phyloP scores from a whole-genome alignment of 768 basidiomycete species.

The Lentinula edodes region DNA sequence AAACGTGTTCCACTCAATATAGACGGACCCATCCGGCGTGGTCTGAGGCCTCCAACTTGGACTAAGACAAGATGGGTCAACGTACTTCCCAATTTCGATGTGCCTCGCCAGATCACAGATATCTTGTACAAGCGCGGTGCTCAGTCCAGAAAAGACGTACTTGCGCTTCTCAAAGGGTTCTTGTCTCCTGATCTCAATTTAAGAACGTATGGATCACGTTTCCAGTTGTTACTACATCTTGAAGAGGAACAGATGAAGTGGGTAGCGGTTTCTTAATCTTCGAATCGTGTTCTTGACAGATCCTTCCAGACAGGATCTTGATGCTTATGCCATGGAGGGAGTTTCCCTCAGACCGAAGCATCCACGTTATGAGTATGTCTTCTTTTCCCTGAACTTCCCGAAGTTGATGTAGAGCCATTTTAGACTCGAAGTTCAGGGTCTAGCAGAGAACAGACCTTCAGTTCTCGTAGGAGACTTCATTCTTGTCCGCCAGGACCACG shows the following conservation, averaged over 20 bases:
- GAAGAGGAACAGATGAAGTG: constrained; percentile 47
- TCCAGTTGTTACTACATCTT: constrained; percentile 39
- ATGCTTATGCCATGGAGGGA: constrained; percentile 29
- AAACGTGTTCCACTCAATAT: constrained; percentile 19
- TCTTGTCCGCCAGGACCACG: constrained; percentile 21
- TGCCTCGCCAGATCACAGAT: constrained; percentile 25
- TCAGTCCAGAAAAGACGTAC: constrained; percentile 10
- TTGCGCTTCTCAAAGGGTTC: constrained; percentile 22
- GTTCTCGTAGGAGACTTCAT: constrained; percentile 49
- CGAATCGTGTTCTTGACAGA: constrained; percentile 10
- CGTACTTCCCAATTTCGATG: constrained; percentile 23
- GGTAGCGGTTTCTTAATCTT: constrained; percentile 10
- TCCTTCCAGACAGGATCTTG: constrained; percentile 30
- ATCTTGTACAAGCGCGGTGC: constrained; percentile 21
- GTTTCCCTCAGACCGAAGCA: constrained; percentile 28
- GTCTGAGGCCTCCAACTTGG: constrained; percentile 33
- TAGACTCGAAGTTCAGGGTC: constrained; percentile 48
- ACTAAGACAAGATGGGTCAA: constrained; percentile 29
- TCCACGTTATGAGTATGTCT: constrained; percentile 38
- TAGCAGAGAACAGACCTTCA: constrained; percentile 54
- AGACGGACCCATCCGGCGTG: constrained; percentile 25
- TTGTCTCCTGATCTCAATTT: constrained; percentile 30
- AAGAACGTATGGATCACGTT: constrained; percentile 37
- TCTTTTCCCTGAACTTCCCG: neutral
- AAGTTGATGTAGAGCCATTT: neutral